These are phyloP conservation scores for Pulveroboletus ravenelii DNA, from an alignment of 768 basidiomycete genomes.

Conservation along the genomic window DNA sequence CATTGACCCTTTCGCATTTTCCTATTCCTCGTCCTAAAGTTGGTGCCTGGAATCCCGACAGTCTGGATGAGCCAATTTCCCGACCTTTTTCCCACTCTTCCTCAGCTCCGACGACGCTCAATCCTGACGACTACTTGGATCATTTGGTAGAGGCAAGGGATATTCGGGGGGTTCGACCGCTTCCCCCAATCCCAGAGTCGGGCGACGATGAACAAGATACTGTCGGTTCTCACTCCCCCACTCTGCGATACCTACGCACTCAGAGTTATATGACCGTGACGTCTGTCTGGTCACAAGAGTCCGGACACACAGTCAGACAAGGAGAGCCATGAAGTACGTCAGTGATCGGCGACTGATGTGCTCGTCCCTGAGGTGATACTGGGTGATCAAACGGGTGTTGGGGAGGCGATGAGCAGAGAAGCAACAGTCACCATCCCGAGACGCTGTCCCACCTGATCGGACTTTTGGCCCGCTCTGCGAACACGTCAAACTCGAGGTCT, in stretches of 20 bases:
- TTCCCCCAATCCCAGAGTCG: conserved; percentile 6
- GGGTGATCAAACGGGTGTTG: neutral
- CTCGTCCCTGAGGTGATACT: neutral
- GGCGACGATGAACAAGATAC: neutral
- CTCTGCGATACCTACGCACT: neutral
- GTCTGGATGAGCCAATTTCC: neutral
- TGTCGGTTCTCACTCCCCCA: neutral
- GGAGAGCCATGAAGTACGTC: conserved; percentile 2
- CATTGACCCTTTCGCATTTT: conserved; percentile 1
- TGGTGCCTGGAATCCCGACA: neutral
- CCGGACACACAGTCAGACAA: conserved; percentile 38
- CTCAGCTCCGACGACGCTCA: neutral
- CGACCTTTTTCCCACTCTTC: neutral
- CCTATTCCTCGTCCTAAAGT: conserved; percentile 1
- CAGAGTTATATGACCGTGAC: conserved; percentile 9
- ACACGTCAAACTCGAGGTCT: neutral
- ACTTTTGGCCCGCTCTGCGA: conserved; percentile 1
- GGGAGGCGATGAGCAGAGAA: neutral
- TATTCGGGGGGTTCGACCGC: conserved; percentile 2
- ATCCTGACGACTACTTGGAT: conserved; percentile 3
- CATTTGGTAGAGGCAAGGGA: conserved; percentile 2
- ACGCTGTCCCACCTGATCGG: conserved; percentile 4
- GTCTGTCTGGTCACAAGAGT: conserved; percentile 34
- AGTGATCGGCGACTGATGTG: neutral
- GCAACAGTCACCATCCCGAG: neutral